Base-by-base conservation (phyloP, 768 basidiomycete genomes). In the Hebeloma cylindrosporum region DNA sequence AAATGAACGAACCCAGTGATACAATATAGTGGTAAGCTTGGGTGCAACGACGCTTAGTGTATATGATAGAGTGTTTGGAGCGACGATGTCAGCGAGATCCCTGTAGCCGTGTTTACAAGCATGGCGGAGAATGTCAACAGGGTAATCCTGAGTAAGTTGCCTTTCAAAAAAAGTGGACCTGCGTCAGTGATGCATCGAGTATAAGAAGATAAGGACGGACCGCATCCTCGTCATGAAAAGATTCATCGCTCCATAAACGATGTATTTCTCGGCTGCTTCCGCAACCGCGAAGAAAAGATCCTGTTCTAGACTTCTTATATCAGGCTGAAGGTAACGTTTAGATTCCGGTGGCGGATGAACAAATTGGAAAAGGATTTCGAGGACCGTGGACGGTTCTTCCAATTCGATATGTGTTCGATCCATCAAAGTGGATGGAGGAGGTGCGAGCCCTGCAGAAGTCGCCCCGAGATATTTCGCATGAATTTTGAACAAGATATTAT, bases 251-350 rank as follows among this genome's bases (percentile, higher is more conserved):
- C 53, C 43, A 37, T 46, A 62, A 1, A 60, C 56, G 13, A 46
- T 41, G 31, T 62, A 62, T 20, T 57, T 60, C 31, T 62, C 55
- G 4, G 56, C 61, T 1, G 61, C 61, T 41, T 62, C 61, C 1
- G 56, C 52, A 4, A 62, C 37, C 6, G 29, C 1, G 17, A 43
- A 40, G 11, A 60, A 36, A 0, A 43, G 13, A 2, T 42, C 31
- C 8, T 50, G 47, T 2, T 32, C 21, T 22, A 51, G 29, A 7
- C 20, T 21, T 8, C 37, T 13, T 8, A 47, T 13, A 14, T 14
- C 23, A 10, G 40, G 45, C 18, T 51, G 50, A 3, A 40, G 45
- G 10, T 16, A 43, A 4, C 45, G 21, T 11, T n/a, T 6, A n/a
- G 29, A 27, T 13, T 45, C 32, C 7, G 26, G 3, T 3, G 38